Evolutionary conservation across 1,284 basidiomycete species (phyloP), one percentile per base, ranked within the genome.

Genomic region (Coniferiporia weirii): DNA sequence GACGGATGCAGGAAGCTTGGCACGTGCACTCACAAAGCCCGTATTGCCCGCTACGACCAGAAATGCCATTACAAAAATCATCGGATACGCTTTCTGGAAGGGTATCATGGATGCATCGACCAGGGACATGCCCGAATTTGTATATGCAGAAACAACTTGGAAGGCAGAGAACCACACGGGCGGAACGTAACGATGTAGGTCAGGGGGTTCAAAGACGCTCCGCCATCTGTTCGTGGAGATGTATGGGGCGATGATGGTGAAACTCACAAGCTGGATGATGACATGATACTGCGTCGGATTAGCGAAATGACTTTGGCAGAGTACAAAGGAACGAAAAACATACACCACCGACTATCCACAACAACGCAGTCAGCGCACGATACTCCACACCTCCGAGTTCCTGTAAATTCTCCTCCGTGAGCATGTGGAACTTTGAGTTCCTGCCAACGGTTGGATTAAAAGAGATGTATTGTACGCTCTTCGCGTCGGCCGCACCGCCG

Each of bases 341-440:
- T 67, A 90, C 88, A 48, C 73, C 70, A 13, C 79, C 77, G 34
- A 93, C 82, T 60, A 93, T 81, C 85, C 89, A 93, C 15, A 93
- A 75, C 46, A 96, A 71, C 3, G 89, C 79, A 61, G 87, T 87
- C 57, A 97, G 73, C 1, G 90, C 93, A n/a, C 93, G 82, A 68
- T 94, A 98, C 71, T 99, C 96, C 13, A 97, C 90, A 5, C 95
- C 95, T 7, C 95, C 95, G 4, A 98, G 76, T 72, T 98, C 94
- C 63, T 96, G 91, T 65, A 93, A 77, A 67, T 98, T 89, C 56
- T 93, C 90, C 38, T 84, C 80, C 0, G 88, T 91, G 55, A 98
- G 73, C 45, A 82, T 76, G 52, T 85, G 82, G 69, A 99, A 98
- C n/a, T 81, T 77, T 20, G 93, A 96, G 71, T 98, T 98, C 55